Evolutionary conservation across 768 basidiomycete species (phyloP), one percentile per base, ranked within the genome.

Genomic region (Porphyrellus cyaneotinctus): DNA sequence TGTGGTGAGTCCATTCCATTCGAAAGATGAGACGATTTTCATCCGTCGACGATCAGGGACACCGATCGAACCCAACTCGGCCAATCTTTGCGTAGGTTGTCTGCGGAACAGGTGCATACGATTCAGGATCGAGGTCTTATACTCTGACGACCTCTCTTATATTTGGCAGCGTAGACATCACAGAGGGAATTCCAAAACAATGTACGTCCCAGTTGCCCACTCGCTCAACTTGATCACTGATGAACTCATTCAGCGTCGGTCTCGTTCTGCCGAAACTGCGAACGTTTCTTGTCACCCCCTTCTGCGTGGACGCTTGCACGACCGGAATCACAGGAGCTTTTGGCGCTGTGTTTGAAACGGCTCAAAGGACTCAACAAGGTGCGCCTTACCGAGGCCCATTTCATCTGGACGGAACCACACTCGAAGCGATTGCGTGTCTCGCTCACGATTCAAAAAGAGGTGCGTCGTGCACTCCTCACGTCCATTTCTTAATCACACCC

Each of bases 321-420:
- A 51, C 91, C 89, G 0, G 97, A 99, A 75, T 95, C 92, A 0
- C 75, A 95, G 47, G 95, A 98, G 65, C 78, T 99, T 23, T 79
- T 99, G 30, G 90, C 95, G 4, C 85, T 98, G 52, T 98, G 97
- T 70, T 73, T 99, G 53, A 91, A 90, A 68, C 95, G 95, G 70
- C 83, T 98, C 62, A 95, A 95, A 66, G 94, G 94, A 3, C 76
- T 98, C 22, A 87, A 84, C 62, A 95, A 92, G 76, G 93, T 98
- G 24, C 88, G 95, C 44, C 73, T 99, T 38, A 95, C 97, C n/a
- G 95, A 98, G 57, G 97, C 97, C 2, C 91, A 93, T 58, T 98
- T 98, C 70, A 92, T 98, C 64, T 99, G 97, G 97, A 99, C 97
- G 20, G 97, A 99, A 66, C 97, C 97, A 3, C 95, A 99, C 72